Conservation (phyloP, 2,329 filamentous ascomycete species). For the Ophiostoma angusticollis region DNA sequence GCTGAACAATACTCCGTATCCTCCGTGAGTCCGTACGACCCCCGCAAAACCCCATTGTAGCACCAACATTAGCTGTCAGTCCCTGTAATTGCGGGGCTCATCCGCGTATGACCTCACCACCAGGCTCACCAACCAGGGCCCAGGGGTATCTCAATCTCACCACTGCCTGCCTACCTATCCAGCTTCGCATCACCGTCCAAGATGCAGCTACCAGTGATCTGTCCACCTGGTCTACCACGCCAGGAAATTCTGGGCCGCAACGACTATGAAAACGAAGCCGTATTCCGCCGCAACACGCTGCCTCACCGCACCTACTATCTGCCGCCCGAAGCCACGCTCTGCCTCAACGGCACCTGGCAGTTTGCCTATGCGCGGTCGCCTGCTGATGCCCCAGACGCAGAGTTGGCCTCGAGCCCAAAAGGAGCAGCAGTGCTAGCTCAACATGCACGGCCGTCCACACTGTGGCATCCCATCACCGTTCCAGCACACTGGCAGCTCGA, state of each 20-base stretch:
- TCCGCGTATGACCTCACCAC: too few species aligned
- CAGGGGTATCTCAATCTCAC: neutral
- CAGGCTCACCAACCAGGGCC: too few species aligned
- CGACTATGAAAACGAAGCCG: slow-evolving; percentile 48
- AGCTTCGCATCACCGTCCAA: neutral
- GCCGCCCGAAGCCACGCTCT: slow-evolving; percentile 34
- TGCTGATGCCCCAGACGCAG: slow-evolving; percentile 25
- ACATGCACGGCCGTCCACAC: too few species aligned
- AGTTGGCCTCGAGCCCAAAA: slow-evolving; percentile 19
- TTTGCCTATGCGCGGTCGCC: slow-evolving; percentile 38
- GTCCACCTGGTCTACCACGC: slow-evolving; percentile 3
- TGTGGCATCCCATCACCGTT: slow-evolving; percentile 40
- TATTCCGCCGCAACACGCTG: slow-evolving; percentile 48
- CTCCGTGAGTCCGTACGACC: too few species aligned
- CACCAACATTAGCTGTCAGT: too few species aligned
- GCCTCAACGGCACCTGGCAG: slow-evolving; percentile 44
- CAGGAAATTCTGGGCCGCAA: slow-evolving; percentile 20
- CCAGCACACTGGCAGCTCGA: slow-evolving; percentile 60
- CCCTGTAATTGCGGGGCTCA: too few species aligned
- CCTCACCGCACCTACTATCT: slow-evolving; percentile 44
- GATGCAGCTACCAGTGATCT: too few species aligned
- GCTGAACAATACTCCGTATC: too few species aligned
- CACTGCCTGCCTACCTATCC: too few species aligned
- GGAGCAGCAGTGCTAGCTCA: too few species aligned
- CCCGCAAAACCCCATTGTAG: too few species aligned